Base-by-base conservation (phyloP, 2,329 filamentous ascomycete genomes). In the Xylaria sp. region DNA sequence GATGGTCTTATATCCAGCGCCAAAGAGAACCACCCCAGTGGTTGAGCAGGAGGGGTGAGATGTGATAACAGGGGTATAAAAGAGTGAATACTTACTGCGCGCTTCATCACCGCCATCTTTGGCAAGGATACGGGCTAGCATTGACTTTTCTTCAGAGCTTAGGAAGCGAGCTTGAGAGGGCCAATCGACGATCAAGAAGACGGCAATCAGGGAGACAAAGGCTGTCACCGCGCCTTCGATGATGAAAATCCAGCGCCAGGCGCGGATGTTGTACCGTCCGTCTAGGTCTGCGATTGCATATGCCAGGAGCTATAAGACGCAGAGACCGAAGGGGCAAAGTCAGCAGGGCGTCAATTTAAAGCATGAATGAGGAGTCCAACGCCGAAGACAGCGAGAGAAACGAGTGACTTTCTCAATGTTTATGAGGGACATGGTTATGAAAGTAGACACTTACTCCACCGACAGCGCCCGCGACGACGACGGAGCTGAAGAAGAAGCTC, bases 181-280 rank as follows among this genome's bases (percentile, higher is more conserved):
- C 67, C 80, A 83, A 71, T 86, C 84, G 33, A 78, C 79, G 15
- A 85, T 80, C 61, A 83, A 73, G 70, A 78, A 80, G 57, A 76
- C 74, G 3, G 74, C 69, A 19, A 70, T 60, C 57, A 77, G 53
- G 0, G 75, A 72, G 2, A 78, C 50, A 17, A 69, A 62, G 0
- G 76, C 71, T n/a, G 78, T 79, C 6, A 71, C 68, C 1, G 77
- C 68, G 0, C 82, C 82, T 64, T 83, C 81, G 33, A 75, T 70
- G 51, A 76, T 75, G 65, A 75, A 76, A 31, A 76, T 79, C 78
- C 84, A 86, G 49, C 82, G 77, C 81, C 81, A 86, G 1, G 80
- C 80, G 1, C 72, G 70, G 17, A 82, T 67, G 14, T 79, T 78
- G 2, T 76, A 70, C 1, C 74, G 71, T 2, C 82, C 81, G 37